phyloP scores from a whole-genome alignment of 148 eudicot species.

The Vaccinium macrocarpon region DNA sequence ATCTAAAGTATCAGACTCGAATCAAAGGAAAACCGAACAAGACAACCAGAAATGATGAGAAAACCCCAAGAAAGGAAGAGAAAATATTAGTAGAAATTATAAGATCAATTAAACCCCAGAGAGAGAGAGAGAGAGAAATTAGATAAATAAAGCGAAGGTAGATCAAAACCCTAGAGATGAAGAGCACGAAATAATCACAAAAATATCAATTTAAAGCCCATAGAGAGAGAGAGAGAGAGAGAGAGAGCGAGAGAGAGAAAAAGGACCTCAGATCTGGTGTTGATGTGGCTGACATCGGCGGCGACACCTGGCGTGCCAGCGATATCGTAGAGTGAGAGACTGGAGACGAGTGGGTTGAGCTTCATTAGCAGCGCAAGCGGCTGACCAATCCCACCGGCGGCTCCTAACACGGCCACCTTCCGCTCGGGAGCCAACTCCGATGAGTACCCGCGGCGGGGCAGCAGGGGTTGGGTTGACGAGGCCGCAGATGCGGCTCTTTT shows the following conservation, averaged over 20 bases:
- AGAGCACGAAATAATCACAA: not conserved
- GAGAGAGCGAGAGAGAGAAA: not conserved
- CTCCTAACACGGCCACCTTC: constrained; percentile 76
- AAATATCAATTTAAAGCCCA: not conserved
- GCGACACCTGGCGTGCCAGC: constrained; percentile 98
- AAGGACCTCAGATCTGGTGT: constrained; percentile 80
- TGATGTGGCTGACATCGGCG: constrained; percentile 83
- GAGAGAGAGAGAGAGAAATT: not conserved
- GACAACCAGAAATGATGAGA: not conserved
- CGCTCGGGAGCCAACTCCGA: constrained; percentile 64
- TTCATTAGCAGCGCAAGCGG: constrained; percentile 88
- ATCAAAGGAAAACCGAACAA: too few relatives aligned
- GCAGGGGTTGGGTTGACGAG: constrained; percentile 14
- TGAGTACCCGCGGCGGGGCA: constrained; percentile 51
- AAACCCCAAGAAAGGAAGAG: not conserved
- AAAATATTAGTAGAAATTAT: not conserved
- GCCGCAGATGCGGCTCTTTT: constrained; percentile 22
- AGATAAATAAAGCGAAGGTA: not conserved
- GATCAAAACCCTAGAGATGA: constrained; percentile 14
- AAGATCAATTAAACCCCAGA: not conserved
- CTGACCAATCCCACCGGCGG: constrained; percentile 97
- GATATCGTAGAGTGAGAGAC: constrained; percentile 76
- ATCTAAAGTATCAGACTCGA: too few relatives aligned
- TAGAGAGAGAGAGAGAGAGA: not conserved
- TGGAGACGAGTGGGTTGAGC: constrained; percentile 82